Base-by-base conservation (phyloP, 179 eudicot species). In the Spergularia azorica region DNA sequence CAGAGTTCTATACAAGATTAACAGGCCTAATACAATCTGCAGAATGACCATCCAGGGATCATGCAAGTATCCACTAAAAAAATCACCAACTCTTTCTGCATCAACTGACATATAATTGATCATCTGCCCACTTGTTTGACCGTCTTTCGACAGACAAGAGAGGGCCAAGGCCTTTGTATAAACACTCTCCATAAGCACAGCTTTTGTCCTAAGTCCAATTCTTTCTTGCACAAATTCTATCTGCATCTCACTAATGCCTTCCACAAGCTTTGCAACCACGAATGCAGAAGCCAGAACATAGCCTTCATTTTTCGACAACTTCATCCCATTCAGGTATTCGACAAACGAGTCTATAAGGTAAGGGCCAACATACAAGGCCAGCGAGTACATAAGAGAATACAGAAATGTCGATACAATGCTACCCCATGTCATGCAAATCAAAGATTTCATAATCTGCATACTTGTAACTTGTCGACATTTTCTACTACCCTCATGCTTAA, bases 91-190 rank as follows among this genome's bases (percentile, higher is more conserved):
- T 76, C 95, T 88, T 75, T 92, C 89, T 11, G 98, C 97, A 89
- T 94, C 97, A 74, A 94, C 91, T 11, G 92, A 74, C 90, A 94
- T 90, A 20, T 89, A 72, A 83, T 92, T 94, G 64, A 91, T 91
- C 52, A 94, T 90, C 78, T 94, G 97, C 69, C 97, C 98, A 64
- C 90, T 84, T 0, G 94, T 86, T 4, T 89, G 91, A 5, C 88
- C 91, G 67, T 86, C 88, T 79, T 87, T 92, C 16, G 98, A 86
- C 21, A 74, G 87, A 66, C 90, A 68, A 0, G 98, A 94, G 58
- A 94, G 82, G 8, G 89, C 84, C 76, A 90, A 78, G 17, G 89
- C 90, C 83, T 90, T 90, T 7, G 72, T 76, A 70, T 89, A 90
- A 76, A 90, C 76, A 73, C 83, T 84, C 55, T 85, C 88, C 20